These are phyloP conservation scores for Talaromyces thailandensis DNA, from an alignment of 495 filamentous ascomycete genomes.

Conservation along the genomic window DNA sequence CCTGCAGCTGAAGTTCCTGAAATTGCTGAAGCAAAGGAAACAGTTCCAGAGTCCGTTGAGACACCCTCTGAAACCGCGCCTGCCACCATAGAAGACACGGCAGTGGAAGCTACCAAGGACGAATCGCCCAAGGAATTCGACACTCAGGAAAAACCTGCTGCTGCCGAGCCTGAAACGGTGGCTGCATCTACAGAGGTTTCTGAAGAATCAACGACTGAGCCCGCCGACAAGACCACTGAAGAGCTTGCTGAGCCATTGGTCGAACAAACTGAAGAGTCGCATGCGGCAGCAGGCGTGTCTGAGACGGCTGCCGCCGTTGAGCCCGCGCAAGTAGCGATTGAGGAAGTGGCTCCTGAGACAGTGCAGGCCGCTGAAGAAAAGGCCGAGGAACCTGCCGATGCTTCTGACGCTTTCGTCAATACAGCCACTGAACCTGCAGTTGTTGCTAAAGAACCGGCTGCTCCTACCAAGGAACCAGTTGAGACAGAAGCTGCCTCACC, in stretches of 20 bases:
- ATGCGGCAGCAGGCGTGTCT: neutral
- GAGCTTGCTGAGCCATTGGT: neutral
- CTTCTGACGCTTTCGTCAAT: neutral
- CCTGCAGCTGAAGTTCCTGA: conserved; percentile 11
- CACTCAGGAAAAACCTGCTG: conserved; percentile 9
- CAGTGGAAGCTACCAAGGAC: neutral
- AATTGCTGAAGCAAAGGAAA: conserved; percentile 5
- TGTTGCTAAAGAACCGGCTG: conserved; percentile 2
- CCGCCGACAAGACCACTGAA: neutral
- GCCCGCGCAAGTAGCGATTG: neutral
- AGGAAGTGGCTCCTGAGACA: neutral
- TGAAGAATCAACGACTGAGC: neutral
- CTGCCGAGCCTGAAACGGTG: neutral
- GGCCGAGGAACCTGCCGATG: conserved; percentile 6
- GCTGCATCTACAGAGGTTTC: neutral
- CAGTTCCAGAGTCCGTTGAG: neutral
- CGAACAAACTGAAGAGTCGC: neutral
- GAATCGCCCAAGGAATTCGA: neutral
- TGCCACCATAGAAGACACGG: conserved; percentile 6
- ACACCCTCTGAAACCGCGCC: conserved; percentile 8
- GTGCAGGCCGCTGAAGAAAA: conserved; percentile 10
- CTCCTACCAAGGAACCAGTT: conserved; percentile 7
- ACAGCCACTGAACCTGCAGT: neutral
- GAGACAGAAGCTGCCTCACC: conserved; percentile 6
- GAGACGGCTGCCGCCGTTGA: conserved; percentile 1